Evolutionary conservation across 2,329 filamentous ascomycete species (phyloP).

Genomic region (Neonectria sp.): DNA sequence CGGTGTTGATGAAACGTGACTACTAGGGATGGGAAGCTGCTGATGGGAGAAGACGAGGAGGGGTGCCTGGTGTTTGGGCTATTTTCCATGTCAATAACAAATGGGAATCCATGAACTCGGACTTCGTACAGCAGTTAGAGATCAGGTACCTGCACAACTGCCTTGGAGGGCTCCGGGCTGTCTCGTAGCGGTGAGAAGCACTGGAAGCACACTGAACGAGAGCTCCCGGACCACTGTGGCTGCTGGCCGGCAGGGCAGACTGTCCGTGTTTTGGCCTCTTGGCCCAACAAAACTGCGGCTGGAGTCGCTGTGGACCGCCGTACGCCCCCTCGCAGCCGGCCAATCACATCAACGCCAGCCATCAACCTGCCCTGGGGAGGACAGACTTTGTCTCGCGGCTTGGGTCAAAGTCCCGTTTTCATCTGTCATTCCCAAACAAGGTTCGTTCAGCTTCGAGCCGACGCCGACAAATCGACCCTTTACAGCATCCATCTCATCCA

Average conservation of each 20-base stretch:
- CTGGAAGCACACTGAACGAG: neutral
- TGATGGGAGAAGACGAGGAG: neutral
- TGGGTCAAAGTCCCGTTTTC: constrained; percentile 41
- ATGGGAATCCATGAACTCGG: too few relatives aligned
- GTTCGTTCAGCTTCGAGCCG: constrained; percentile 39
- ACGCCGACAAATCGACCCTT: constrained; percentile 21
- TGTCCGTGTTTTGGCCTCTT: constrained; percentile 2
- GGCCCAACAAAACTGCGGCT: constrained; percentile 31
- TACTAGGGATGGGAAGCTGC: constrained; percentile 10
- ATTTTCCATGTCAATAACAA: too few relatives aligned
- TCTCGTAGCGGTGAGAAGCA: constrained; percentile 27
- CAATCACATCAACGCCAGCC: constrained; percentile 42
- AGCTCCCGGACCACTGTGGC: constrained; percentile 10
- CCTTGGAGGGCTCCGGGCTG: too few relatives aligned
- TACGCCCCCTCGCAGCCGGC: constrained; percentile 34
- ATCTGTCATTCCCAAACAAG: constrained; percentile 43
- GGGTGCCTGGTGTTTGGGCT: neutral
- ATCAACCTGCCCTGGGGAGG: constrained; percentile 26
- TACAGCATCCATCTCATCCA: constrained; percentile 34
- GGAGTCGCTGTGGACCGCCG: constrained; percentile 33
- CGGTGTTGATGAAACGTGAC: constrained; percentile 26
- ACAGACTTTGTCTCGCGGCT: constrained; percentile 42
- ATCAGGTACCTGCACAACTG: neutral
- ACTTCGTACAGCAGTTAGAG: neutral
- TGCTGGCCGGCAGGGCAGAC: constrained; percentile 4